Percentiles rank a stretch among this genome's conserved stretches.
These are phyloP conservation scores for Hysterium pulicare DNA, from an alignment of 2,329 filamentous ascomycete genomes.

Conservation along the genomic window DNA sequence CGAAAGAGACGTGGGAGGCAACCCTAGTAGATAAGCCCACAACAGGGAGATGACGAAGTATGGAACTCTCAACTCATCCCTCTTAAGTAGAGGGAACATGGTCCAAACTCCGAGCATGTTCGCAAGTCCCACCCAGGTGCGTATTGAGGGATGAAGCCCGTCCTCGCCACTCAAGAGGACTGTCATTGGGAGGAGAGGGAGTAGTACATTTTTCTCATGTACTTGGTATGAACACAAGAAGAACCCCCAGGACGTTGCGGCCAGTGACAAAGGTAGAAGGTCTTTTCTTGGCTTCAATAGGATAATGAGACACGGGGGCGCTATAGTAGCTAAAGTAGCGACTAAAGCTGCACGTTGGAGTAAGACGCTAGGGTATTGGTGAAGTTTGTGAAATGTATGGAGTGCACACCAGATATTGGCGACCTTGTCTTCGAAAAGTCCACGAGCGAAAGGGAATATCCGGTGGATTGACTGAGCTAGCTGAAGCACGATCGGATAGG, in stretches of 20 bases:
- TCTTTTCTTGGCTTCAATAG: constrained; percentile 74
- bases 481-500: constrained; percentile 75
- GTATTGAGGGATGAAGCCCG: constrained; percentile 70
- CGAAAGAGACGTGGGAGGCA: constrained; percentile 72
- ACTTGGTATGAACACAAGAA: constrained; percentile 98
- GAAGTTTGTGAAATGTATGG: constrained; percentile 85
- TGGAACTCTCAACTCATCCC: constrained; percentile 79
- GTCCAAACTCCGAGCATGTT: constrained; percentile 90
- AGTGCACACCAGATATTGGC: constrained; percentile 97
- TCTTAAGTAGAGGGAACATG: constrained; percentile 83
- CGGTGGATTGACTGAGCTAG: constrained; percentile 80
- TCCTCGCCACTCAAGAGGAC: constrained; percentile 74
- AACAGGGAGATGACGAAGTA: constrained; percentile 81
- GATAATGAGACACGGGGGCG: constrained; percentile 74
- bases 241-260: constrained; percentile 89
- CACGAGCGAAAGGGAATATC: constrained; percentile 94
- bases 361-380: constrained; percentile 65
- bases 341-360: constrained; percentile 74
- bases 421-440: constrained; percentile 97
- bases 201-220: constrained; percentile 93
- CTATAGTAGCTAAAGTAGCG: constrained; percentile 71
- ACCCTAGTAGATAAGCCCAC: constrained; percentile 86
- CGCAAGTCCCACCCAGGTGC: constrained; percentile 94
- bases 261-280: constrained; percentile 74
- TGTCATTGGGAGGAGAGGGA: constrained; percentile 92